Base-by-base conservation (phyloP, 305 asterid species). In the Lippia alba region DNA sequence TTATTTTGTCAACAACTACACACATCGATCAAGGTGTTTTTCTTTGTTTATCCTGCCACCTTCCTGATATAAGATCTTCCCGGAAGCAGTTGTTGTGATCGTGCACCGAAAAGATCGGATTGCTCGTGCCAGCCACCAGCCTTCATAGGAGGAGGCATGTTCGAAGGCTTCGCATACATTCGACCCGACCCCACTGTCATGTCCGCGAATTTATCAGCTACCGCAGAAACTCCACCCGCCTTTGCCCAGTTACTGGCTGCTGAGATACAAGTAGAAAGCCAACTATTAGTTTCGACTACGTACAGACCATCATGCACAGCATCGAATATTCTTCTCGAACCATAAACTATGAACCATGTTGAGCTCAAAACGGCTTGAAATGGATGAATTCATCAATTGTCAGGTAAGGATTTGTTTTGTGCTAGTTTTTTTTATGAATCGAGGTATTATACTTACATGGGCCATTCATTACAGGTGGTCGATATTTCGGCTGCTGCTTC, bases 101-200 rank as follows among this genome's bases (percentile, higher is more conserved):
- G 71, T 65, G 74, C 84, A 24, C 67, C 79, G 46, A 79, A 79
- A 57, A 77, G 32, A 71, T 86, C 96, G 54, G 90, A 78, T 50
- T 71, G 85, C 45, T 82, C 80, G 19, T 84, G 90, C 91, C 92
- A 88, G 40, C 97, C 98, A 74, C 98, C 99, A 18, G 96, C 96
- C 82, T 90, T 92, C 97, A 94, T 88, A 19, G 94, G 89, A 39
- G 77, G 91, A 61, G 87, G 86, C 48, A 78, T 77, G 9, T 36
- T 36, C 24, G 82, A 14, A 14, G 55, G 75, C 32, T 36, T 36
- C 41, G 79, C 82, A 60, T 80, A 60, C 18, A 74, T 69, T 51
- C 83, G 75, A 56, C 79, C 71, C 39, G 88, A 66, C 56, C 87
- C 77, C 74, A 89, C 24, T 12, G 75, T 77, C 90, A 89, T 76